Evolutionary conservation across 371 early-diverging fungal genomes (phyloP).

Genomic region (Mortierella sp.): DNA sequence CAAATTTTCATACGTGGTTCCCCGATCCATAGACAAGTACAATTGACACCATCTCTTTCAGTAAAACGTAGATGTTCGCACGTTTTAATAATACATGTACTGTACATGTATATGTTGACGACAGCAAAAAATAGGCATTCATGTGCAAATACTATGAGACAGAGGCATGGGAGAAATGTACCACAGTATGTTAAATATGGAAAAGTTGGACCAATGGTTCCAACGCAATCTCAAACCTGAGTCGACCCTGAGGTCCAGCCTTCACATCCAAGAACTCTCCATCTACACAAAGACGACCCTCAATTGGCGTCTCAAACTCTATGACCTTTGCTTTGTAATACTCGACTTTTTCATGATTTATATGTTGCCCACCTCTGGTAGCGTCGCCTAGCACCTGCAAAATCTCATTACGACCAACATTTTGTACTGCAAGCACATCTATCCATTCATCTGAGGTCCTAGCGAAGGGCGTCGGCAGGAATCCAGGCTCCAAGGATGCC

Average conservation of each 20-base stretch:
- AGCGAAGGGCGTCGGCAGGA: conserved; percentile 36
- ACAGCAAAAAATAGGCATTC: too few species aligned
- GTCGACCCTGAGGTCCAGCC: conserved; percentile 27
- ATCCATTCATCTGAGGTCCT: conserved; percentile 46
- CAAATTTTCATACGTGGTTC: too few species aligned
- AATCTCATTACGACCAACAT: conserved; percentile 27
- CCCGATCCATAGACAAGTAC: too few species aligned
- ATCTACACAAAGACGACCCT: conserved; percentile 36
- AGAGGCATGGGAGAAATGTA: too few species aligned
- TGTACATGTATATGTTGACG: too few species aligned
- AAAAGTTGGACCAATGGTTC: conserved; percentile 17
- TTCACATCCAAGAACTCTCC: conserved; percentile 40
- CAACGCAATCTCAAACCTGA: conserved; percentile 24
- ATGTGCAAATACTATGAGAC: too few species aligned
- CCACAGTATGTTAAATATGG: neutral
- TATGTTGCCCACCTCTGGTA: conserved; percentile 21
- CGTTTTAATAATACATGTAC: too few species aligned
- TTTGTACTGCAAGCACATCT: conserved; percentile 41
- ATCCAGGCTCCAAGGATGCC: conserved; percentile 36
- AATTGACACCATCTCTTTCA: too few species aligned
- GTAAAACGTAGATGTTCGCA: too few species aligned
- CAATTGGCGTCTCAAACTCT: conserved; percentile 23
- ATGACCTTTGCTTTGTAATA: conserved; percentile 41
- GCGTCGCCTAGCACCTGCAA: conserved; percentile 22
- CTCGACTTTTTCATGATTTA: conserved; percentile 25